phyloP scores from a whole-genome alignment of 805 yeast species.

The Ogataea parapolymorpha region DNA sequence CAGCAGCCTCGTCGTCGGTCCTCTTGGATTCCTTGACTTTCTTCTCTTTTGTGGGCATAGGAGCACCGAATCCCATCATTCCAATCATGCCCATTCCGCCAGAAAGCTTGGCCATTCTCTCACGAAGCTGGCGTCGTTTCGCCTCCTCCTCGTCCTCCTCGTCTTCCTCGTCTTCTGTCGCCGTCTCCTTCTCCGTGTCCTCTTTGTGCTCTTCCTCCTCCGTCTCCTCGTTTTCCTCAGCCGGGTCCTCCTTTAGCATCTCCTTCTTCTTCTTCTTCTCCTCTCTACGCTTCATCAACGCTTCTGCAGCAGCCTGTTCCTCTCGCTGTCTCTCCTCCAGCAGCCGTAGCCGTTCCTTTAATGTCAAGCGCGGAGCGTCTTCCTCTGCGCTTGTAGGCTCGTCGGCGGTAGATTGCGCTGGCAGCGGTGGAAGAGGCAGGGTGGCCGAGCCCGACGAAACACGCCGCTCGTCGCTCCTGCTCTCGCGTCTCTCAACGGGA shows the following conservation, averaged over 20 bases:
- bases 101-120: constrained; percentile 93
- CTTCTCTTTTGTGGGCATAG: constrained; percentile 24
- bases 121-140: constrained; percentile 73
- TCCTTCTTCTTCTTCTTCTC: constrained; percentile 41
- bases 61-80: constrained; percentile 55
- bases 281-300: constrained; percentile 50
- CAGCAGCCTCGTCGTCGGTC: constrained; percentile 9
- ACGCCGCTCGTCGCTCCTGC: not conserved
- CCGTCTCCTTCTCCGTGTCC: constrained; percentile 53
- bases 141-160: constrained; percentile 76
- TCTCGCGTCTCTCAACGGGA: constrained; percentile 23
- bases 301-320: constrained; percentile 67
- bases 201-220: constrained; percentile 69
- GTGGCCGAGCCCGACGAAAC: too few species aligned
- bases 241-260: constrained; percentile 8
- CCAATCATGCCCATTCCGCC: constrained; percentile 83
- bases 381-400: constrained; percentile 34
- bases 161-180: constrained; percentile 48
- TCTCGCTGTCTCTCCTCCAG: constrained; percentile 78
- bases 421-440: not conserved
- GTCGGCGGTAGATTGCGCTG: not conserved
- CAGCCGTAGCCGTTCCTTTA: constrained; percentile 82
- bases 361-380: constrained; percentile 70
- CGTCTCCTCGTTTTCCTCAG: constrained; percentile 38
- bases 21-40: constrained; percentile 26